phyloP scores from a whole-genome alignment of 495 filamentous ascomycete species.

The Penicillium diatomitis region DNA sequence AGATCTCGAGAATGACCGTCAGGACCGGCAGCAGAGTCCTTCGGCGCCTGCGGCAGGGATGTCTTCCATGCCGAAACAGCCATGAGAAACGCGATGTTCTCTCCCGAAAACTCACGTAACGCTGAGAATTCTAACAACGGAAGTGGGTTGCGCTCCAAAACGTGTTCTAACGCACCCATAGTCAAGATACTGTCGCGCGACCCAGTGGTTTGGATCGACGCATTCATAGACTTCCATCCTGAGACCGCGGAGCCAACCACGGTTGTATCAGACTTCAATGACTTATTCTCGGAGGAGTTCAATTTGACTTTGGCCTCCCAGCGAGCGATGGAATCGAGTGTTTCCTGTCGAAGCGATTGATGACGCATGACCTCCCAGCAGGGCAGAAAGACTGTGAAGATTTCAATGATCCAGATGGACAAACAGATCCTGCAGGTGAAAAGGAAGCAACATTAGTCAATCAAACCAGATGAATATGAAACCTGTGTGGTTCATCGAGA shows the following conservation, averaged over 20 bases:
- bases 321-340: constrained; percentile 26
- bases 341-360: constrained; percentile 34
- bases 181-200: constrained; percentile 38
- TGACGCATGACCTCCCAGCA: constrained; percentile 46
- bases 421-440: constrained; percentile 38
- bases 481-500: not conserved
- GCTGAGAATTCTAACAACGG: constrained; percentile 53
- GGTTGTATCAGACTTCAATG: constrained; percentile 20
- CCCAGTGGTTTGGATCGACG: constrained; percentile 17
- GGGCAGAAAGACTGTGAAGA: constrained; percentile 46
- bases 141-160: constrained; percentile 43
- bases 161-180: constrained; percentile 52
- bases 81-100: constrained; percentile 60
- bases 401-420: constrained; percentile 44
- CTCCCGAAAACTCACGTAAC: constrained; percentile 54
- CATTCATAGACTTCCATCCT: constrained; percentile 24
- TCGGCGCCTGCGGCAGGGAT: constrained; percentile 11
- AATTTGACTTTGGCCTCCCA: constrained; percentile 26
- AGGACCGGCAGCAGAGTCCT: constrained; percentile 6
- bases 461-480: no score
- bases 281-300: constrained; percentile 14
- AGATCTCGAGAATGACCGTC: constrained; percentile 18
- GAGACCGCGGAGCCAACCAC: constrained; percentile 26
- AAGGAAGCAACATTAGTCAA: not conserved
- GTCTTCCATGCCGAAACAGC: constrained; percentile 47